Percentiles rank a stretch among this genome's conserved stretches.
phyloP scores from a whole-genome alignment of 1,139 yeast species.

The Geotrichum bryndzae region DNA sequence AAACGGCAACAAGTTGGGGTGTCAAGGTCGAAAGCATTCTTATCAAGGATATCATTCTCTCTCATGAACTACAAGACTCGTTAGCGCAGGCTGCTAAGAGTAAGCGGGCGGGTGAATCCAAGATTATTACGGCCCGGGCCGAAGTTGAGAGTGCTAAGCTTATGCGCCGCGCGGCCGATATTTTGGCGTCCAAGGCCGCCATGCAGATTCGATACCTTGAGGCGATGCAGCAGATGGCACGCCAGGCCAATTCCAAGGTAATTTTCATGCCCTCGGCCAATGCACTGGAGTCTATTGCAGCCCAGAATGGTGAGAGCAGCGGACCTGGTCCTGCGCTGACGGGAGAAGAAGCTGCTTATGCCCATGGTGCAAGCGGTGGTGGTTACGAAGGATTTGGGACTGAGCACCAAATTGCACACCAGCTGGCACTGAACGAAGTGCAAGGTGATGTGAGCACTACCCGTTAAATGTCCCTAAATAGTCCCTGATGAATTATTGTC shows the following conservation, averaged over 20 bases:
- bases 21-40: slow-evolving; percentile 62
- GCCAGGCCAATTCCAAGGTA: slow-evolving; percentile 54
- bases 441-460: no score
- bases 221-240: slow-evolving; percentile 75
- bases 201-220: slow-evolving; percentile 76
- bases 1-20: slow-evolving; percentile 69
- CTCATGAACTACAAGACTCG: slow-evolving; percentile 53
- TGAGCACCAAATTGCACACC: not conserved
- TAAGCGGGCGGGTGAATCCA: slow-evolving; percentile 69
- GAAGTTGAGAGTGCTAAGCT: slow-evolving; percentile 72
- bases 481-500: no score
- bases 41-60: slow-evolving; percentile 61
- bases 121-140: slow-evolving; percentile 69
- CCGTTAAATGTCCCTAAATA: no score
- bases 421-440: not conserved
- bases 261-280: slow-evolving; percentile 62
- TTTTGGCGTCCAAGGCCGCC: slow-evolving; percentile 68
- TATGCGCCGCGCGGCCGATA: slow-evolving; percentile 76
- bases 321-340: not conserved
- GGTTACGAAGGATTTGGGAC: not conserved
- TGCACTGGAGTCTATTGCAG: slow-evolving; percentile 36
- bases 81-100: slow-evolving; percentile 74
- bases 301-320: slow-evolving; percentile 1
- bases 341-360: not conserved
- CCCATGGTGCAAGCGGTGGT: not conserved